Evolutionary conservation across 805 yeast species (phyloP), one percentile per base, ranked within the genome.

Genomic region (Metschnikowia shivogae): DNA sequence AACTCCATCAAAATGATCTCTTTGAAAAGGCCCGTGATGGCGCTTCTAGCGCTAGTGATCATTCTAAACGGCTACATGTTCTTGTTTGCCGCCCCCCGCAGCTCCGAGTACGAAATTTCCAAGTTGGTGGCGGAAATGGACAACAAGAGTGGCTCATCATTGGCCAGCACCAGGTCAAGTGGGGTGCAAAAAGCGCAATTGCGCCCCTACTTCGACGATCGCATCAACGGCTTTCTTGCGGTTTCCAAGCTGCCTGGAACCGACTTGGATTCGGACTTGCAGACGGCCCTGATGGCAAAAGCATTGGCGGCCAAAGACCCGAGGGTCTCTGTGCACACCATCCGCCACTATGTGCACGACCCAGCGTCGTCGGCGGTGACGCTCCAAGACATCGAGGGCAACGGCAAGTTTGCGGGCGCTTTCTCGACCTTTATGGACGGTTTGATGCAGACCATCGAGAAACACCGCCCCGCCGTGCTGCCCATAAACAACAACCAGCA

Each of bases 401-500:
- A 13, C 26, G 37, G 31, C 24, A 44, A 50, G 30, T 62, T 60
- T 45, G 43, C 50, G 28, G 40, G 47, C 8, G 35, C 46, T 5
- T 58, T 60, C 35, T 39, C 39, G 11, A 24, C 20, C 5, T 65
- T 64, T 46, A 54, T 66, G 45, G 48, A 35, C 11, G 48, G 53
- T 3, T 43, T 64, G 22, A 47, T 63, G 36, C 39, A 40, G 3
- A 6, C 41, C 10, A 44, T 64, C 33, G 57, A 58, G 11, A 49
- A 50, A 5, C 42, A 56, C 35, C 53, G 54, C 34, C 72, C 72
- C 3, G 17, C 38, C 1, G 43, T 61, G 20, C 47, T 34, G 1
- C 39, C 44, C 1, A 55, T 67, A 29, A 60, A 64, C 43, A 57
- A 61, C 42, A 57, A 59, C 37, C 62, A 47, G 8, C 70, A 67